These are phyloP conservation scores for Nephromyces sp. DNA, from an alignment of 169 alveolate species.

Conservation along the genomic window DNA sequence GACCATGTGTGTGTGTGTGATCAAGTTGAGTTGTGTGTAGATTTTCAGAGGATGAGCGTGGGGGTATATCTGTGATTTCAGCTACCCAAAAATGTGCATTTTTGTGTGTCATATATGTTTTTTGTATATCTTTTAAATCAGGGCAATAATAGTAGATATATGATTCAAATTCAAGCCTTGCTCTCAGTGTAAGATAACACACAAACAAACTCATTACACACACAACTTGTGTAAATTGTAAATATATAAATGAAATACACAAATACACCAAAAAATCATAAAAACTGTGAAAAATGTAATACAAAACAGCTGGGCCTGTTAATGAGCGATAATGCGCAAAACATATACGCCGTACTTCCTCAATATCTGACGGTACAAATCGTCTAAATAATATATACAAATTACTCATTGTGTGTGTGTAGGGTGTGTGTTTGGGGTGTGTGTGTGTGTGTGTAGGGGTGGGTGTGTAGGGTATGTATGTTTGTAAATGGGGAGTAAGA, in stretches of 20 bases:
- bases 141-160: constrained; percentile 71
- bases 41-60: no score
- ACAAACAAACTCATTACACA: not conserved
- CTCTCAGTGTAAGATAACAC: constrained; percentile 48
- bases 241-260: not conserved
- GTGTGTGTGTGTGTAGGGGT: no score
- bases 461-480: no score
- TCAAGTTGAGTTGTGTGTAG: no score
- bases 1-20: no score
- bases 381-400: no score
- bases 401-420: no score
- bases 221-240: not conserved
- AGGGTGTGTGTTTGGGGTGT: no score
- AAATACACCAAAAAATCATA: not conserved
- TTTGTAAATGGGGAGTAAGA: no score
- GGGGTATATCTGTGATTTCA: constrained; percentile 35
- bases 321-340: constrained; percentile 9
- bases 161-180: constrained; percentile 65
- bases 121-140: constrained; percentile 61
- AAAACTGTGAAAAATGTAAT: constrained; percentile 1
- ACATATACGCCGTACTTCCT: not conserved
- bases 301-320: constrained; percentile 1
- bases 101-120: constrained; percentile 56
- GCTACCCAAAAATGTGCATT: constrained; percentile 79
- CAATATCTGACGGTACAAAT: not conserved